Evolutionary conservation across 352 stramenopile genomes (phyloP).

Genomic region (Phytopythium delawarense): DNA sequence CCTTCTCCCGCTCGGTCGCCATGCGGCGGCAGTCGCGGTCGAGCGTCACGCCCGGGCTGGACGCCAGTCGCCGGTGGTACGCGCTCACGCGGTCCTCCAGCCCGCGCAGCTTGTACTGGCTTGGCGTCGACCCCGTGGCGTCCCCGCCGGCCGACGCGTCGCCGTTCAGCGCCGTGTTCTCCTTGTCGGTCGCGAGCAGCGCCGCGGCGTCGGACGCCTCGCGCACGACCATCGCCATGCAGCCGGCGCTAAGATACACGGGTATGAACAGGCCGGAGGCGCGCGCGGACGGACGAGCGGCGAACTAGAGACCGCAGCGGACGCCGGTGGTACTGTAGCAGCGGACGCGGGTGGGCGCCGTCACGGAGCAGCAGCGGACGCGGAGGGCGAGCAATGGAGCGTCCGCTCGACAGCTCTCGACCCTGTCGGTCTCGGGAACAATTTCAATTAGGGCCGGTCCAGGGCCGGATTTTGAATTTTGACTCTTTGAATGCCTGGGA

Average conservation of each 20-base stretch:
- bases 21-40: constrained; percentile 19
- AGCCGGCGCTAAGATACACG: background rate
- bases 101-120: constrained; percentile 2
- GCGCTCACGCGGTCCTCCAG: constrained; percentile 1
- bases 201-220: constrained; percentile 12
- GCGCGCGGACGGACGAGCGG: background rate
- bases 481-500: background rate
- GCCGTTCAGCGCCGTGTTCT: constrained; percentile 19
- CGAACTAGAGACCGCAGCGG: background rate
- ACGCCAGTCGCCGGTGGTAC: constrained; percentile 10
- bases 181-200: constrained; percentile 15
- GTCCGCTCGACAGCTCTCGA: background rate
- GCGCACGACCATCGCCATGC: constrained; percentile 30
- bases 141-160: constrained; percentile 3
- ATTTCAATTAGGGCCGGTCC: background rate
- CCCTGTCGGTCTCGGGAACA: background rate
- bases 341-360: background rate
- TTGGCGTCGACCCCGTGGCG: background rate
- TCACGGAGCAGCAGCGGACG: background rate
- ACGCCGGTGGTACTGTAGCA: background rate
- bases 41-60: constrained; percentile 17
- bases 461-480: background rate
- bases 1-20: background rate
- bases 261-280: background rate
- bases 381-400: background rate